Conservation (phyloP, 495 filamentous ascomycete genomes). For the Cetradonia linearis region DNA sequence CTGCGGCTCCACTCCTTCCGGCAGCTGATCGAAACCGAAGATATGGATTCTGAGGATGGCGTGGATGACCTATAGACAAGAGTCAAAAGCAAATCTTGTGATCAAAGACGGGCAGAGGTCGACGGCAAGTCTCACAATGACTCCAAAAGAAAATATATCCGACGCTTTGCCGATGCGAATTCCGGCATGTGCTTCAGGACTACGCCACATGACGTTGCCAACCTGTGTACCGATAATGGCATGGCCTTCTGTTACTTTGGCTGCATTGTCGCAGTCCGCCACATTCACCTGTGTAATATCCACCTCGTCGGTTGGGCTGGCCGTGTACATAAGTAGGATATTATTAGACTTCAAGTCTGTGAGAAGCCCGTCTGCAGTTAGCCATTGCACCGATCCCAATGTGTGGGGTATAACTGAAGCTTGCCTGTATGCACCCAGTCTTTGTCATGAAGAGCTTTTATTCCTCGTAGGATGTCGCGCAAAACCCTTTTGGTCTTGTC, state of each 20-base stretch:
- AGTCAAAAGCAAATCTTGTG: slow-evolving; percentile 2
- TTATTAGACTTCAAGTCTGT: slow-evolving; percentile 2
- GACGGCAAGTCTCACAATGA: not conserved
- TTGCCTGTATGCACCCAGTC: slow-evolving; percentile 1
- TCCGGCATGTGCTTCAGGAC: slow-evolving; percentile 1
- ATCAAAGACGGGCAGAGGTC: not conserved
- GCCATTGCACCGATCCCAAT: slow-evolving; percentile 1
- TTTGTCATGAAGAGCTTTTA: slow-evolving; percentile 1
- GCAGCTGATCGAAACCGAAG: slow-evolving; percentile 1
- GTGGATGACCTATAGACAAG: slow-evolving; percentile 1
- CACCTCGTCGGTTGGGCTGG: not conserved
- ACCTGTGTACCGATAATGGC: slow-evolving; percentile 1
- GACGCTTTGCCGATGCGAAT: slow-evolving; percentile 1
- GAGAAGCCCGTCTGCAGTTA: not conserved
- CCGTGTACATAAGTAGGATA: slow-evolving; percentile 1
- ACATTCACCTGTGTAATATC: slow-evolving; percentile 1
- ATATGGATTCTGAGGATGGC: slow-evolving; percentile 2
- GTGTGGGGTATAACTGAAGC: not conserved
- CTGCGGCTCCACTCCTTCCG: slow-evolving; percentile 1
- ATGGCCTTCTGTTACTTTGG: not conserved
- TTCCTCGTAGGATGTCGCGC: slow-evolving; percentile 1
- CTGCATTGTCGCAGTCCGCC: not conserved
- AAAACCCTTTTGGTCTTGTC: slow-evolving; percentile 1
- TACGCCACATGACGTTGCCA: not conserved
- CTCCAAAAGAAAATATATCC: slow-evolving; percentile 2